Evolutionary conservation across 225 moss, liverwort and hornwort genomes (phyloP).

Genomic region (Physcomitrellopsis africana): DNA sequence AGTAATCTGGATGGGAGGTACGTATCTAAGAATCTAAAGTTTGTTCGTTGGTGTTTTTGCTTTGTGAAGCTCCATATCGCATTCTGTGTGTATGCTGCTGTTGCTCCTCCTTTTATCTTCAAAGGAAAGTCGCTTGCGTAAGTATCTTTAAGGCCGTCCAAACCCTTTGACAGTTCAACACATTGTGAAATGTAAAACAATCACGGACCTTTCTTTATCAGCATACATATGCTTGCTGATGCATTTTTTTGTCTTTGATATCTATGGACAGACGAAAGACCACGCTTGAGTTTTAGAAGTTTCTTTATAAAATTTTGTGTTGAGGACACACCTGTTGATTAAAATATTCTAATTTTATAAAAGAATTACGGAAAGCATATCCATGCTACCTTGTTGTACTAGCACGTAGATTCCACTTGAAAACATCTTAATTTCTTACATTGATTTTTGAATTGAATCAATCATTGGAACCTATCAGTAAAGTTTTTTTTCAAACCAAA

Average conservation of each 20-base stretch:
- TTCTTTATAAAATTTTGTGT: too few relatives aligned
- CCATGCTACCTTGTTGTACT: too few relatives aligned
- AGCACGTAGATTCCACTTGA: too few relatives aligned
- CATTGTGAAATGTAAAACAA: slow-evolving; percentile 1
- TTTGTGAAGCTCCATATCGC: slow-evolving; percentile 75
- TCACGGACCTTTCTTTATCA: background rate
- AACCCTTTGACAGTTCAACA: slow-evolving; percentile 8
- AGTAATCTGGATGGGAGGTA: slow-evolving; percentile 3
- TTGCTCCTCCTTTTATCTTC: slow-evolving; percentile 93
- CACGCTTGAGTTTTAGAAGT: too few relatives aligned
- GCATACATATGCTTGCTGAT: background rate
- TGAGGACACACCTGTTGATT: too few relatives aligned
- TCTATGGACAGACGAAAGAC: too few relatives aligned
- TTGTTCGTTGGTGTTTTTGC: slow-evolving; percentile 11
- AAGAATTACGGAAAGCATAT: too few relatives aligned
- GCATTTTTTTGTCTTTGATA: too few relatives aligned
- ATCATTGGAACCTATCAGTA: background rate
- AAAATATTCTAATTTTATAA: too few relatives aligned
- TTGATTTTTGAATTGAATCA: background rate
- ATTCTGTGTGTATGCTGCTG: slow-evolving; percentile 71
- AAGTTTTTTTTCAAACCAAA: background rate
- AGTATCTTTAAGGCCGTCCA: slow-evolving; percentile 38
- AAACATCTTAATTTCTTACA: slow-evolving; percentile 3
- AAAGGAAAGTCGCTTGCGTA: slow-evolving; percentile 98
- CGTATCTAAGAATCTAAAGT: slow-evolving; percentile 3